These are phyloP conservation scores for Penicillium robsamsonii DNA, from an alignment of 495 filamentous ascomycete genomes.

Conservation along the genomic window DNA sequence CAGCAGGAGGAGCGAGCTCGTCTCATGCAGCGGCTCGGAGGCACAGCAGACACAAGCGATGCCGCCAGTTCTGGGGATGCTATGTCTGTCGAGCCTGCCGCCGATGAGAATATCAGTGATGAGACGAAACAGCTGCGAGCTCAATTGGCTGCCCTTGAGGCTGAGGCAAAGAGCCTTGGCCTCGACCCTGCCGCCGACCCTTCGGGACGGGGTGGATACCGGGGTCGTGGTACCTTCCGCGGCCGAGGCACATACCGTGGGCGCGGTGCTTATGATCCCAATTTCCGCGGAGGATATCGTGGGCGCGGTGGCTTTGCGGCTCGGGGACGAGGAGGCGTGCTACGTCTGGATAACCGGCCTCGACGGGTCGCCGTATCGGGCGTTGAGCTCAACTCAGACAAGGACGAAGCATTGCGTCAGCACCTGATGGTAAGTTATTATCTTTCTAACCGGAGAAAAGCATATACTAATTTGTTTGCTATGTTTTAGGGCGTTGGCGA, in stretches of 20 bases:
- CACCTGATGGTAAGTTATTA: conserved; percentile 72
- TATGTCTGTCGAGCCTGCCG: conserved; percentile 26
- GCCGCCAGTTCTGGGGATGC: conserved; percentile 19
- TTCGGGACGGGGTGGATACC: conserved; percentile 35
- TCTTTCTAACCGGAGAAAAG: conserved; percentile 22
- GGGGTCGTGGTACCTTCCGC: conserved; percentile 48
- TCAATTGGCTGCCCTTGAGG: conserved; percentile 78
- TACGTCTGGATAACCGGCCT: conserved; percentile 84
- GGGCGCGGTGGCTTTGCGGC: conserved; percentile 36
- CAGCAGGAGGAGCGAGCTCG: conserved; percentile 74
- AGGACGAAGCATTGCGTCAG: conserved; percentile 81
- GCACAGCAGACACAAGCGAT: conserved; percentile 35
- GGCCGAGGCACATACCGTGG: conserved; percentile 54
- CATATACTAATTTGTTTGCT: conserved; percentile 8
- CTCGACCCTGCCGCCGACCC: conserved; percentile 56
- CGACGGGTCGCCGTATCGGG: conserved; percentile 72
- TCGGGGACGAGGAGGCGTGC: conserved; percentile 51
- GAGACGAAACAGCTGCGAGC: conserved; percentile 69
- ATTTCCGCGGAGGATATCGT: conserved; percentile 24
- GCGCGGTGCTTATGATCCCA: conserved; percentile 47
- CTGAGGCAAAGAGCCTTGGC: conserved; percentile 78
- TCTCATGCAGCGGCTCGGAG: conserved; percentile 61
- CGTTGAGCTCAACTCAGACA: conserved; percentile 63
- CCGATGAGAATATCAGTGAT: conserved; percentile 50
- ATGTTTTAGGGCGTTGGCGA: conserved; percentile 70